phyloP scores from a whole-genome alignment of 441 rosid genomes.

The Corymbia calophylla region DNA sequence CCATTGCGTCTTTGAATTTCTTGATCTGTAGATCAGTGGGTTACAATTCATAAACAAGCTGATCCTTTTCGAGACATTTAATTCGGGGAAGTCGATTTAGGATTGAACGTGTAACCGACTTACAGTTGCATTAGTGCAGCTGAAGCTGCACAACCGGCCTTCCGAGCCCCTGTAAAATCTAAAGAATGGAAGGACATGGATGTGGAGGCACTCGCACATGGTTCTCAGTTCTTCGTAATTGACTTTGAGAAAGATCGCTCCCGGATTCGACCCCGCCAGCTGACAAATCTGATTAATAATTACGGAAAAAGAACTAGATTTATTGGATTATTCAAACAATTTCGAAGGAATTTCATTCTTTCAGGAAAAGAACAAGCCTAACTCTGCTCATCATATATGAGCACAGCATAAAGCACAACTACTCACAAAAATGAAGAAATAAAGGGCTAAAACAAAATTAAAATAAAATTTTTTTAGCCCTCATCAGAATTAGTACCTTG shows the following conservation, averaged over 20 bases:
- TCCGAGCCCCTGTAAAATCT: conserved; percentile 62
- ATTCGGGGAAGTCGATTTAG: not conserved
- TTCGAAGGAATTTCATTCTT: not conserved
- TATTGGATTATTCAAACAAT: not conserved
- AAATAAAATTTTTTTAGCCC: not conserved
- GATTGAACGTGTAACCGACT: not conserved
- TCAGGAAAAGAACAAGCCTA: not conserved
- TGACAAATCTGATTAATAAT: conserved; percentile 48
- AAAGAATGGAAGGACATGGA: conserved; percentile 79
- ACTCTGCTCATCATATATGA: not conserved
- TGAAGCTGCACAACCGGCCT: conserved; percentile 53
- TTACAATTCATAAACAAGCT: not conserved
- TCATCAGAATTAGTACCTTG: conserved; percentile 28
- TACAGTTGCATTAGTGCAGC: conserved; percentile 63
- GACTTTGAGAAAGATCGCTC: conserved; percentile 52
- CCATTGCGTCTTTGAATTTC: conserved; percentile 56
- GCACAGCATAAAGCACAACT: not conserved
- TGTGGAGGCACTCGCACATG: conserved; percentile 50
- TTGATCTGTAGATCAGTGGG: conserved; percentile 31
- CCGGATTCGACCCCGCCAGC: conserved; percentile 54
- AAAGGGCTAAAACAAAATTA: not conserved
- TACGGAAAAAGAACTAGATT: not conserved
- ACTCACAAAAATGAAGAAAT: not conserved
- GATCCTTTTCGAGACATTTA: not conserved
- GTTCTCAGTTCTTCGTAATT: conserved; percentile 53